These are phyloP conservation scores for Drechslera avenae DNA, from an alignment of 2,329 filamentous ascomycete genomes.

Conservation along the genomic window DNA sequence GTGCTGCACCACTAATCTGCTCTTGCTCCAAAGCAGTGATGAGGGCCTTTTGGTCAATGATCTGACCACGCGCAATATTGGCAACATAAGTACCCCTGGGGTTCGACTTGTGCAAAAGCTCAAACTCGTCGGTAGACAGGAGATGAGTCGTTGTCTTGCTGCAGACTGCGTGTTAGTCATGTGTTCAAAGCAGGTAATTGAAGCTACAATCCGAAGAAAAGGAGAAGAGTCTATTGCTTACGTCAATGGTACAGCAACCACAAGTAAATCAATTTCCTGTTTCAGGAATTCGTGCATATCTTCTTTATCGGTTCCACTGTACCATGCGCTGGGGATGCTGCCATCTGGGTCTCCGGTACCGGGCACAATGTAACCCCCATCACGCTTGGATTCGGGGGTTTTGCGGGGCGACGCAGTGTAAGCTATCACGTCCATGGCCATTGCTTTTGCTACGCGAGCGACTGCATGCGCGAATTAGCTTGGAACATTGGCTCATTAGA, in stretches of 20 bases:
- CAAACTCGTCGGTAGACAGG: constrained; percentile 61
- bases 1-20: constrained; percentile 67
- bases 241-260: constrained; percentile 64
- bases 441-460: constrained; percentile 62
- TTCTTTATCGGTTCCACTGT: constrained; percentile 59
- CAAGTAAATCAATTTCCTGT: constrained; percentile 62
- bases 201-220: background rate
- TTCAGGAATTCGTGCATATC: constrained; percentile 60
- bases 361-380: constrained; percentile 70
- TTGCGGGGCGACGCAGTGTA: constrained; percentile 73
- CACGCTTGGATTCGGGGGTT: constrained; percentile 67
- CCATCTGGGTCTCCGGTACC: constrained; percentile 68
- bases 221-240: constrained; percentile 23
- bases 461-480: constrained; percentile 41
- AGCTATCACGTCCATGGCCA: constrained; percentile 75
- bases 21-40: constrained; percentile 64
- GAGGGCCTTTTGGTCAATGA: constrained; percentile 66
- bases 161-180: background rate
- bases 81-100: constrained; percentile 63
- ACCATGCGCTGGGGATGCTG: constrained; percentile 61
- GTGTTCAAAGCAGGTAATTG: background rate
- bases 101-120: constrained; percentile 55
- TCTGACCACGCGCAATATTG: constrained; percentile 72
- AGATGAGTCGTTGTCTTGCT: constrained; percentile 58
- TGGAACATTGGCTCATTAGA: no score